Conservation (phyloP, 108 stramenopile species). For the Skeletonema costatum region DNA sequence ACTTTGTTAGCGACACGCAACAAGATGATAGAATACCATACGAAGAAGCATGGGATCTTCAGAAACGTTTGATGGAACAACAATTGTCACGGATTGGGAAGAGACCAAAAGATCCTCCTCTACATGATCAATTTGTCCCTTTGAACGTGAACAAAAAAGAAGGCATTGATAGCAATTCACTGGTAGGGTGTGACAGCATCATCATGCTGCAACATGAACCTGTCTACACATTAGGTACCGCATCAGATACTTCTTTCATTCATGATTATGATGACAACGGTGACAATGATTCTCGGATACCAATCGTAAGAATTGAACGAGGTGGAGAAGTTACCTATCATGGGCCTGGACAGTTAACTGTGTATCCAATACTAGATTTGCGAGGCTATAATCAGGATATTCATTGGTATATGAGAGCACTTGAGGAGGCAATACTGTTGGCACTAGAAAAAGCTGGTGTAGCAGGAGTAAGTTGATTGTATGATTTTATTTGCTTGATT, state of each 20-base stretch:
- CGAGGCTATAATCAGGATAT: constrained; percentile 90
- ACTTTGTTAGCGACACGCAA: constrained; percentile 33
- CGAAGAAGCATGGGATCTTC: constrained; percentile 57
- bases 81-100: constrained; percentile 59
- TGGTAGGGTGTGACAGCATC: constrained; percentile 61
- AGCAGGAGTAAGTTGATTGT: constrained; percentile 34
- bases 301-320: constrained; percentile 84
- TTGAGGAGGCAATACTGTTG: constrained; percentile 89
- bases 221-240: constrained; percentile 87
- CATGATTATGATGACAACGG: constrained; percentile 21
- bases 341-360: constrained; percentile 95
- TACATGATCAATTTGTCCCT: constrained; percentile 49
- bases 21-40: constrained; percentile 37
- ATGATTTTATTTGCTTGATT: neutral
- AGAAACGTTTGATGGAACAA: constrained; percentile 52
- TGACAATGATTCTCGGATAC: constrained; percentile 29
- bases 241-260: constrained; percentile 75
- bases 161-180: neutral
- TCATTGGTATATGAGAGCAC: constrained; percentile 95
- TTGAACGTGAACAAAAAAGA: constrained; percentile 6
- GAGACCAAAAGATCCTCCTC: constrained; percentile 45
- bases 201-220: constrained; percentile 79
- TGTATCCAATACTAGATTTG: constrained; percentile 95
- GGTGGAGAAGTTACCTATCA: constrained; percentile 99
- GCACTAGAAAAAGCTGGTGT: constrained; percentile 61